phyloP scores from a whole-genome alignment of 352 stramenopile genomes.

The Phytophthora europaea region DNA sequence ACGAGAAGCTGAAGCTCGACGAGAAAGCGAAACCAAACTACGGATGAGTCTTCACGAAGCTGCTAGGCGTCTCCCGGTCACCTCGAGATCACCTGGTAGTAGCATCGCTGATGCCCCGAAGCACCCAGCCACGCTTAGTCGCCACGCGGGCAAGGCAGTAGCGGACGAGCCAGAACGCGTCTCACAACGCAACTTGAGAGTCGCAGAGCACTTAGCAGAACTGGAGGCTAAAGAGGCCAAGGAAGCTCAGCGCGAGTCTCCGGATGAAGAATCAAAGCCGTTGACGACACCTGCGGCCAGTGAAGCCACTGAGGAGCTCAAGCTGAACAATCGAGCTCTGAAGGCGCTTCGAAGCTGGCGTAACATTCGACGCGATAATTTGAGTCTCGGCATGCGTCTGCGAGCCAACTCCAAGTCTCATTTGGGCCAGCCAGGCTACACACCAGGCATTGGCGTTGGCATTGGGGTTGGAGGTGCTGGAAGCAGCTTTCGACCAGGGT shows the following conservation, averaged over 20 bases:
- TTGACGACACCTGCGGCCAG: constrained; percentile 39
- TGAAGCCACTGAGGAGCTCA: constrained; percentile 43
- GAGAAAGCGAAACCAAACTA: constrained; percentile 58
- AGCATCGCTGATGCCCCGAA: constrained; percentile 4
- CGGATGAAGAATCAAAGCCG: neutral
- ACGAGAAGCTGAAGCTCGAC: constrained; percentile 54
- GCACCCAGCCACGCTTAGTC: constrained; percentile 18
- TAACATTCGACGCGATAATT: constrained; percentile 35
- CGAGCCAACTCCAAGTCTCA: constrained; percentile 17
- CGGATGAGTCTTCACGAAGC: constrained; percentile 36
- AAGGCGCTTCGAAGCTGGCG: constrained; percentile 60
- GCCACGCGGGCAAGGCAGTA: constrained; percentile 21
- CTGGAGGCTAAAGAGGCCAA: constrained; percentile 8
- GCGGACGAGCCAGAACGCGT: constrained; percentile 70
- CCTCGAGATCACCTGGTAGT: constrained; percentile 2
- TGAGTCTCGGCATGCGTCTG: constrained; percentile 28
- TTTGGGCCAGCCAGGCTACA: constrained; percentile 16
- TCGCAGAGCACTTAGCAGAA: constrained; percentile 20
- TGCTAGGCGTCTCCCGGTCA: constrained; percentile 9
- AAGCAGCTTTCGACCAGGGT: constrained; percentile 15
- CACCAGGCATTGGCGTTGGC: constrained; percentile 27
- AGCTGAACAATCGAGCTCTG: constrained; percentile 44
- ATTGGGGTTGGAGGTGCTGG: constrained; percentile 23
- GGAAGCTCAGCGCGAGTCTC: neutral
- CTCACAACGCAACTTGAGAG: constrained; percentile 66